Evolutionary conservation across 108 stramenopile genomes (phyloP), one percentile per base, ranked within the genome.

Genomic region (Fragilariopsis cylindrus): DNA sequence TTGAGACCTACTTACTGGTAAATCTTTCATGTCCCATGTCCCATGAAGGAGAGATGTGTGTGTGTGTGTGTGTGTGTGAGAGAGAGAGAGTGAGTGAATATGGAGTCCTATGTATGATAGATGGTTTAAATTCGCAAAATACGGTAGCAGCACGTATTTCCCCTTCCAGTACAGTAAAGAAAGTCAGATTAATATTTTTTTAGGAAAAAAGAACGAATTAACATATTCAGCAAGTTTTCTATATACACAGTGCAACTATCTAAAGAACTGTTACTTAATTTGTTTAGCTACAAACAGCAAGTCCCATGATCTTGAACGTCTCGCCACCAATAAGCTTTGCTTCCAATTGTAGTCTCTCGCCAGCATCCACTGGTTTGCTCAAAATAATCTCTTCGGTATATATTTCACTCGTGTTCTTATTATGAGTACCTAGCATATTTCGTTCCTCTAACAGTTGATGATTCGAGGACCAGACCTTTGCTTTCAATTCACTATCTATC

Each of bases 221-320:
- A 30, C 30, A 30, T 30, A 30, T 30, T 30, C 30, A 30, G 30
- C 30, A 30, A 30, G 30, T 30, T 30, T 30, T 30, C 30, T 30
- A 30, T 30, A 30, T 30, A 30, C 30, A 52, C 50, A 52, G 50
- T 52, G 13, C 13, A 13, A 13, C 9, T 13, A 52, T 52, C 12
- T 52, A 9, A 52, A 9, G 13, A 13, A 52, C 50, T 52, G 13
- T 52, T 60, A 60, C 1, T 18, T 47, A 5, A 66, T 11, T 42
- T 1, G 13, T n/a, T 69, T 69, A 85, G 21, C 81, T 81, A 50
- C 92, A 94, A 49, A 94, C 74, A 4, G 92, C 90, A 65, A 94
- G 78, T 48, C 92, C 92, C 72, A 85, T 80, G 16, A 94, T 81
- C 71, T 94, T 94, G 78, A 94, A 94, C n/a, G 89, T 89, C 13